Evolutionary conservation across 73 alveolate species (phyloP).

Genomic region (Loxodes magnus): DNA sequence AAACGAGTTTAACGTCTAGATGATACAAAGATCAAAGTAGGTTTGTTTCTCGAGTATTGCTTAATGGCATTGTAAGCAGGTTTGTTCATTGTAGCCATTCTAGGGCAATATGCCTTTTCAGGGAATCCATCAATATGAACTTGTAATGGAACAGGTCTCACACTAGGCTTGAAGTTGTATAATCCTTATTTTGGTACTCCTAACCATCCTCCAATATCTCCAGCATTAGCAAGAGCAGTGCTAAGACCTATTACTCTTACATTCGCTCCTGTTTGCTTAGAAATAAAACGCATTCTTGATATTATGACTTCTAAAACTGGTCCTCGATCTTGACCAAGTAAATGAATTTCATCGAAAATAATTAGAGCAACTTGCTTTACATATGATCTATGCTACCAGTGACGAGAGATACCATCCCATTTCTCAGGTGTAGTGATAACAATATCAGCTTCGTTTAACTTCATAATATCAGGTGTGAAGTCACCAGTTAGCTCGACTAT

Average conservation of each 20-base stretch:
- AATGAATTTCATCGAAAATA: constrained; percentile 98
- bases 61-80: constrained; percentile 97
- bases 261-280: constrained; percentile 36
- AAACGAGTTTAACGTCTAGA: constrained; percentile 97
- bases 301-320: constrained; percentile 99
- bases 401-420: constrained; percentile 99
- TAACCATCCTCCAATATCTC: constrained; percentile 99
- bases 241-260: constrained; percentile 91
- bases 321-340: constrained; percentile 98
- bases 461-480: constrained; percentile 90
- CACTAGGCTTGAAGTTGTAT: constrained; percentile 98
- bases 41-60: constrained; percentile 83
- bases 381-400: constrained; percentile 98
- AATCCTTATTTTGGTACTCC: constrained; percentile 92
- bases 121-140: constrained; percentile 97
- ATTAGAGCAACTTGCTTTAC: constrained; percentile 91
- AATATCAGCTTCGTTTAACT: constrained; percentile 48
- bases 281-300: constrained; percentile 87
- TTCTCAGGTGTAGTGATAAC: constrained; percentile 97
- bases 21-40: constrained; percentile 85
- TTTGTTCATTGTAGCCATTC: constrained; percentile 97
- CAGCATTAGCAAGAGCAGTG: constrained; percentile 99
- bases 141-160: constrained; percentile 99
- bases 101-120: constrained; percentile 57
- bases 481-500: constrained; percentile 96